These are phyloP conservation scores for Ophiostoma quercus DNA, from an alignment of 2,329 filamentous ascomycete species.

Conservation along the genomic window DNA sequence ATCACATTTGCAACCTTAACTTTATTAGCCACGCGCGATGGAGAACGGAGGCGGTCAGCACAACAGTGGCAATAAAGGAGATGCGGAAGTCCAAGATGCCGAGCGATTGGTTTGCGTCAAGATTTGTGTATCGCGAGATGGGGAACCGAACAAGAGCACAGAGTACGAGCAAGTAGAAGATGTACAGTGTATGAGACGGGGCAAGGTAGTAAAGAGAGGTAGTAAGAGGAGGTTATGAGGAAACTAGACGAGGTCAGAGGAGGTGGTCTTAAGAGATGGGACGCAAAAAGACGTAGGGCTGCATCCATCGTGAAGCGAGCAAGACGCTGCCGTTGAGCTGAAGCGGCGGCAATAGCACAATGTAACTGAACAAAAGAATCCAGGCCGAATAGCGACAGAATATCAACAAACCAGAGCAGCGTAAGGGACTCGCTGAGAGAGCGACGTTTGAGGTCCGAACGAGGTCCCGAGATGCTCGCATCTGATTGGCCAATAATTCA, in stretches of 20 bases:
- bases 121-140: slow-evolving; percentile 13
- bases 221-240: neutral
- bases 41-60: slow-evolving; percentile 14
- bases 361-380: neutral
- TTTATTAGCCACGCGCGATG: neutral
- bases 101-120: slow-evolving; percentile 11
- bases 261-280: slow-evolving; percentile 2
- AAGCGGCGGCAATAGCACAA: neutral
- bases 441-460: slow-evolving; percentile 20
- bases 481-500: slow-evolving; percentile 23
- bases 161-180: slow-evolving; percentile 5
- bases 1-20: neutral
- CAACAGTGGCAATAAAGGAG: slow-evolving; percentile 11
- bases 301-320: slow-evolving; percentile 12
- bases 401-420: neutral
- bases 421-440: neutral
- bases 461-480: neutral
- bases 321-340: neutral
- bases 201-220: neutral
- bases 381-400: neutral
- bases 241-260: neutral
- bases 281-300: slow-evolving; percentile 7
- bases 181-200: neutral
- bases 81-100: neutral
- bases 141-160: neutral